These are phyloP conservation scores for Neurospora sp. DNA, from an alignment of 495 filamentous ascomycete species.

Conservation along the genomic window DNA sequence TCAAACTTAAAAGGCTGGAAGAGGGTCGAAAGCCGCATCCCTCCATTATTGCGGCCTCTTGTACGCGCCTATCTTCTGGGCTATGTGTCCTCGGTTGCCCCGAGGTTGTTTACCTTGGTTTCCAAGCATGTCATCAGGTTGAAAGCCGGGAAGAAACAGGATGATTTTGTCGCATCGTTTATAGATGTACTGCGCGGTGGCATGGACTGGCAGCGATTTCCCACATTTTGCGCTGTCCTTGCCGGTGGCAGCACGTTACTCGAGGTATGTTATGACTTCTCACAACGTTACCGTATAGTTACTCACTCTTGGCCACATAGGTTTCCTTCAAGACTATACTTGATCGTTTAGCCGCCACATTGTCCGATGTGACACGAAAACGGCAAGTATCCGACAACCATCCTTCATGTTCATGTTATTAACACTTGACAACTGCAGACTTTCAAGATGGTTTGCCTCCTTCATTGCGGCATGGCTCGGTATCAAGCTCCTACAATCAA, in stretches of 20 bases:
- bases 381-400: constrained; percentile 18
- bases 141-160: constrained; percentile 32
- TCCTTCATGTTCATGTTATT: not conserved
- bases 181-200: constrained; percentile 34
- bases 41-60: constrained; percentile 45
- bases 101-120: constrained; percentile 51
- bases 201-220: constrained; percentile 53
- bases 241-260: constrained; percentile 69
- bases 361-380: constrained; percentile 20
- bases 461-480: constrained; percentile 44
- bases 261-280: constrained; percentile 35
- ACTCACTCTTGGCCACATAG: constrained; percentile 14
- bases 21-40: constrained; percentile 28
- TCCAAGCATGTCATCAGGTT: constrained; percentile 29
- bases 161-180: constrained; percentile 32
- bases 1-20: constrained; percentile 6
- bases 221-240: constrained; percentile 69
- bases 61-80: constrained; percentile 66
- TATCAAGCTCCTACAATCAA: constrained; percentile 37
- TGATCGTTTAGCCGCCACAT: constrained; percentile 8
- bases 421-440: constrained; percentile 16
- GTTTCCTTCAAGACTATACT: constrained; percentile 21
- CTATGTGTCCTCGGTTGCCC: constrained; percentile 60
- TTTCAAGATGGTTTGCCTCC: constrained; percentile 37
- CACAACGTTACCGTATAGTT: not conserved